Conservation (phyloP, 2,329 filamentous ascomycete species). For the Aureobasidium sp. region DNA sequence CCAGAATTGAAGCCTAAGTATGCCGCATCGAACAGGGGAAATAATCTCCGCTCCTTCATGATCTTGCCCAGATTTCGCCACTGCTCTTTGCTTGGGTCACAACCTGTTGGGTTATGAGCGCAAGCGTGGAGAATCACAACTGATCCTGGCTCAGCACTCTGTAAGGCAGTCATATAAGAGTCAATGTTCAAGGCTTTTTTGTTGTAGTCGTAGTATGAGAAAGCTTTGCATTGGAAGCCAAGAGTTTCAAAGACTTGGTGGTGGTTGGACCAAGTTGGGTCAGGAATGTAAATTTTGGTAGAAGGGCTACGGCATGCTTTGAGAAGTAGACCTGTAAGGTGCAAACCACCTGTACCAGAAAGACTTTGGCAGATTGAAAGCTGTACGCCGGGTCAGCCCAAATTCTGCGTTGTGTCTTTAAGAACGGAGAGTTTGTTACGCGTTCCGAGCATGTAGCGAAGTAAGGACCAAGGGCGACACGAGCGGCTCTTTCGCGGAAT, state of each 20-base stretch:
- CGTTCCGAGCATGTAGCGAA: too few species aligned
- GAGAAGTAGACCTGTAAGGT: conserved; percentile 31
- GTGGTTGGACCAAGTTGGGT: conserved; percentile 40
- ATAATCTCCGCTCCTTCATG: conserved; percentile 22
- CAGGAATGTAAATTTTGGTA: conserved; percentile 33
- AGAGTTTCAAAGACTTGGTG: conserved; percentile 31
- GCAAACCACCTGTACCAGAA: conserved; percentile 37
- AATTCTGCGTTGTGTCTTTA: neutral
- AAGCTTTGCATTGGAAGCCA: conserved; percentile 27
- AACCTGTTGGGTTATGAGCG: conserved; percentile 40
- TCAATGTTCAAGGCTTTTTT: conserved; percentile 78
- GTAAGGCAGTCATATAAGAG: conserved; percentile 81
- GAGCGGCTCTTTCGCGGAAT: neutral
- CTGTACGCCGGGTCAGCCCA: neutral
- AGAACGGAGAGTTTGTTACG: neutral
- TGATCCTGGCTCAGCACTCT: conserved; percentile 56
- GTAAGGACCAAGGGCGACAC: neutral
- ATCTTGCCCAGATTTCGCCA: conserved; percentile 28
- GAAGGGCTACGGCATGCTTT: conserved; percentile 22
- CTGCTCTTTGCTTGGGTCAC: conserved; percentile 32
- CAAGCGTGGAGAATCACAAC: conserved; percentile 37
- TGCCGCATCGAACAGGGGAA: conserved; percentile 31
- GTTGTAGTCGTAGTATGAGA: conserved; percentile 32
- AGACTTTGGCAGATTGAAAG: conserved; percentile 32
- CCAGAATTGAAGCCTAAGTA: conserved; percentile 31